These are phyloP conservation scores for Pseudogymnoascus sp. DNA, from an alignment of 2,329 filamentous ascomycete species.

Conservation along the genomic window DNA sequence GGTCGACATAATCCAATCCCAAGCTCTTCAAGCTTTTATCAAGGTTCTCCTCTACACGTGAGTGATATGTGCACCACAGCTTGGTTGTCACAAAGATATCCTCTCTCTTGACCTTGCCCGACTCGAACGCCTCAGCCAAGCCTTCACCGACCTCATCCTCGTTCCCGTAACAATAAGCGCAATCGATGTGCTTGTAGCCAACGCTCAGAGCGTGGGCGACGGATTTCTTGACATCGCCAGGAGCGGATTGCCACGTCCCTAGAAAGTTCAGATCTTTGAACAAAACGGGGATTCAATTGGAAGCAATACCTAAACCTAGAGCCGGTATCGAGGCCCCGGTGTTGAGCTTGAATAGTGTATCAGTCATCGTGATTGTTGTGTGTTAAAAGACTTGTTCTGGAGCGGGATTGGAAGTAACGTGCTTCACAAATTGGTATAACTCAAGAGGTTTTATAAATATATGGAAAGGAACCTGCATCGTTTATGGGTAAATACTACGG, in stretches of 20 bases:
- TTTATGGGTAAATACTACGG: neutral
- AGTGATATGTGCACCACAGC: slow-evolving; percentile 31
- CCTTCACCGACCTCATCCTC: slow-evolving; percentile 77
- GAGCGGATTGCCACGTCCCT: slow-evolving; percentile 21
- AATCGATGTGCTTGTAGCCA: slow-evolving; percentile 47
- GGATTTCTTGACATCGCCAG: slow-evolving; percentile 35
- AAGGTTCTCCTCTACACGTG: slow-evolving; percentile 33
- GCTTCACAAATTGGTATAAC: neutral
- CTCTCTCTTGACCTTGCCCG: slow-evolving; percentile 37
- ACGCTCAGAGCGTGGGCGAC: slow-evolving; percentile 33
- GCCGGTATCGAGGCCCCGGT: slow-evolving; percentile 32
- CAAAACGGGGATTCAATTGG: neutral
- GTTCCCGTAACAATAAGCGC: slow-evolving; percentile 68
- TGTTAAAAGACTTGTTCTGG: neutral
- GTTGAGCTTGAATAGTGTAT: slow-evolving; percentile 27
- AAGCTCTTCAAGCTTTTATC: slow-evolving; percentile 28
- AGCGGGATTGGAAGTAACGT: neutral
- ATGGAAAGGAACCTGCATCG: neutral
- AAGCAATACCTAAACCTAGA: slow-evolving; percentile 32
- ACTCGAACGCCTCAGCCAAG: slow-evolving; percentile 61
- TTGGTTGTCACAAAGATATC: slow-evolving; percentile 33
- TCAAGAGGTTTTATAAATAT: neutral
- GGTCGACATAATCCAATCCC: slow-evolving; percentile 41
- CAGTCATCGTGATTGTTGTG: neutral
- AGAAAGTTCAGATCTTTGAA: neutral